phyloP scores from a whole-genome alignment of 2,329 filamentous ascomycete genomes.

The Colletotrichum neosansevieriae region DNA sequence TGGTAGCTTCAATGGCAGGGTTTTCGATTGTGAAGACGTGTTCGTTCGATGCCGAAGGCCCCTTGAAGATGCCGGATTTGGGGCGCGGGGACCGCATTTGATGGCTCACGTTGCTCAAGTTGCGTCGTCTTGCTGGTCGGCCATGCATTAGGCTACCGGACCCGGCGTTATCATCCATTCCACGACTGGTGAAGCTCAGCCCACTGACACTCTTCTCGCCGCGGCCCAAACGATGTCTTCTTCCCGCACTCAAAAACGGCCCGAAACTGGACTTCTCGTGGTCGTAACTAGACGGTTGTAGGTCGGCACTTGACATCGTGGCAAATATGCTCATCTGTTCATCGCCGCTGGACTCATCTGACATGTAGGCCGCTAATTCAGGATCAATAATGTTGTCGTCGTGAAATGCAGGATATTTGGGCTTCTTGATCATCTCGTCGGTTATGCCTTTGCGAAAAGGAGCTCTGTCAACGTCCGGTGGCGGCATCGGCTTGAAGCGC shows the following conservation, averaged over 20 bases:
- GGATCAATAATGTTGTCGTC: slow-evolving; percentile 99
- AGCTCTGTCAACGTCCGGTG: slow-evolving; percentile 78
- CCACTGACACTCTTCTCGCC: slow-evolving; percentile 82
- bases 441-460: slow-evolving; percentile 83
- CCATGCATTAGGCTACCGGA: slow-evolving; percentile 69
- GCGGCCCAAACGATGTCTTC: slow-evolving; percentile 78
- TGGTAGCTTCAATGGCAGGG: slow-evolving; percentile 57
- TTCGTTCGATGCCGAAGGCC: slow-evolving; percentile 64
- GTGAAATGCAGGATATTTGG: slow-evolving; percentile 89
- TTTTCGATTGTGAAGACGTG: slow-evolving; percentile 61
- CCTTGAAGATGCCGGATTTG: slow-evolving; percentile 68
- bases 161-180: slow-evolving; percentile 73
- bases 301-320: slow-evolving; percentile 74
- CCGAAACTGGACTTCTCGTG: slow-evolving; percentile 80
- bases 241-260: slow-evolving; percentile 77
- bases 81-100: slow-evolving; percentile 80
- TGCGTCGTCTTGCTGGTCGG: slow-evolving; percentile 78
- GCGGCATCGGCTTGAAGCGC: slow-evolving; percentile 74
- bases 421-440: slow-evolving; percentile 74
- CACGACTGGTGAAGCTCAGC: slow-evolving; percentile 76
- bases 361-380: slow-evolving; percentile 94
- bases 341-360: slow-evolving; percentile 93
- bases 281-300: slow-evolving; percentile 75
- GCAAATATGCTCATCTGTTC: slow-evolving; percentile 91
- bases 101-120: slow-evolving; percentile 85